Percentiles rank a stretch among this genome's conserved stretches.
Evolutionary conservation across 208 protist species (phyloP).

Genomic region (Polymyxa betae): DNA sequence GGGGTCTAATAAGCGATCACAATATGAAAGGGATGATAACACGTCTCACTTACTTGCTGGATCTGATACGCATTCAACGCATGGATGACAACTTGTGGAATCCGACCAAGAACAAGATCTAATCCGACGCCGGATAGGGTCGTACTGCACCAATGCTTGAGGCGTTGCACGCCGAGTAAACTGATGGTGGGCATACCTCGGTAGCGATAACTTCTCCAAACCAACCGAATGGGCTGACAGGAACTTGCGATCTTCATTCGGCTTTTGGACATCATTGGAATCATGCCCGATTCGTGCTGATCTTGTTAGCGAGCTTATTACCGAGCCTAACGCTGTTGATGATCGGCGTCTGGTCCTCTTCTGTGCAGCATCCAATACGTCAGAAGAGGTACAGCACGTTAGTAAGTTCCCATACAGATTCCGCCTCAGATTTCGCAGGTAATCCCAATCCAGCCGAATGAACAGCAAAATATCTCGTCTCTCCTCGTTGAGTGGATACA

Average conservation of each 20-base stretch:
- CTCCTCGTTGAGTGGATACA: background rate
- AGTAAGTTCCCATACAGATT: too few relatives aligned
- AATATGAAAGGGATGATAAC: background rate
- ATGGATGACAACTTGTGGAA: conserved; percentile 20
- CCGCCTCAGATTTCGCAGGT: too few relatives aligned
- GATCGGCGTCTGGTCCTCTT: too few relatives aligned
- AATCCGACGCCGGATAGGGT: background rate
- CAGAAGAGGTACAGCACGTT: too few relatives aligned
- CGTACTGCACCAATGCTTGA: background rate
- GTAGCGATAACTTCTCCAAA: conserved; percentile 35
- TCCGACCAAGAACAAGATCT: conserved; percentile 14
- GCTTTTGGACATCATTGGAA: too few relatives aligned
- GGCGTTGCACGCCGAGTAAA: background rate
- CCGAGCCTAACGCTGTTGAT: too few relatives aligned
- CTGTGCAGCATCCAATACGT: too few relatives aligned
- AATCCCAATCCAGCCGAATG: background rate
- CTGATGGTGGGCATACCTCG: background rate
- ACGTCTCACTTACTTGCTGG: background rate
- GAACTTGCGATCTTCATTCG: conserved; percentile 7
- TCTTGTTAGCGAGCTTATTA: too few relatives aligned
- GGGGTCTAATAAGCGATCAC: background rate
- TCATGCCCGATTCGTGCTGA: too few relatives aligned
- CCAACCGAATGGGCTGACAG: background rate
- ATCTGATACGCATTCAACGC: background rate
- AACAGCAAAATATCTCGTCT: background rate